phyloP scores from a whole-genome alignment of 2,329 filamentous ascomycete genomes.

The Metarhizium guizhouense region DNA sequence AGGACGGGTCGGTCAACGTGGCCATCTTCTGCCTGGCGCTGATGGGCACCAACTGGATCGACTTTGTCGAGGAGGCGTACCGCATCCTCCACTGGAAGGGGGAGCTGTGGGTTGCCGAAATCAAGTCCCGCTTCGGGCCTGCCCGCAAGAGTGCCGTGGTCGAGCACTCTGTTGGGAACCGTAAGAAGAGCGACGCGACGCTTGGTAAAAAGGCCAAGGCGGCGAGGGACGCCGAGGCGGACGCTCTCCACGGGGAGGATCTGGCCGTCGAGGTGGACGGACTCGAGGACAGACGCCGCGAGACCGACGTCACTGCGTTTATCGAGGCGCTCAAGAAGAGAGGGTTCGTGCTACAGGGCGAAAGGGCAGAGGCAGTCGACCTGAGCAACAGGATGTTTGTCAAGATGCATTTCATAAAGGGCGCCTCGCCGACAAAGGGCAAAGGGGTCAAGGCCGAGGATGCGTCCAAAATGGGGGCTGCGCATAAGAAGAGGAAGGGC shows the following conservation, averaged over 20 bases:
- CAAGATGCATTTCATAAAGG: constrained; percentile 89
- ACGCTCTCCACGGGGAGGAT: constrained; percentile 42
- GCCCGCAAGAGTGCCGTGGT: constrained; percentile 34
- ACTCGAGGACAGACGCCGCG: constrained; percentile 50
- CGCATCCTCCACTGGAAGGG: constrained; percentile 86
- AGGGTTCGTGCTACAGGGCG: constrained; percentile 75
- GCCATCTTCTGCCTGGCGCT: constrained; percentile 92
- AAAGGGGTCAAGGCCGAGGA: constrained; percentile 57
- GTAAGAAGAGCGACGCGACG: constrained; percentile 40
- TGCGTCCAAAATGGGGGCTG: constrained; percentile 16
- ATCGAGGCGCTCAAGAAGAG: constrained; percentile 71
- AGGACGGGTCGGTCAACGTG: constrained; percentile 69
- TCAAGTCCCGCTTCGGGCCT: constrained; percentile 75
- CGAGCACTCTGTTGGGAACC: constrained; percentile 63
- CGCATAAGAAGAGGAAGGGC: constrained; percentile 43
- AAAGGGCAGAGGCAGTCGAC: constrained; percentile 56
- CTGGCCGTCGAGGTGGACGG: constrained; percentile 66
- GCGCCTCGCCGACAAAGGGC: constrained; percentile 62
- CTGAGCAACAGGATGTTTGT: constrained; percentile 97
- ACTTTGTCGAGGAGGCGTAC: constrained; percentile 93
- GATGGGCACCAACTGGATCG: constrained; percentile 98
- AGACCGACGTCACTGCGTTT: constrained; percentile 83
- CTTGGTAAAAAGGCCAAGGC: constrained; percentile 36
- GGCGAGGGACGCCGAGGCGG: constrained; percentile 31
- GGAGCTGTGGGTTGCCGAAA: constrained; percentile 94